Evolutionary conservation across 176 grass and related monocot genomes (phyloP).

Genomic region (Phoenix roebelenii): DNA sequence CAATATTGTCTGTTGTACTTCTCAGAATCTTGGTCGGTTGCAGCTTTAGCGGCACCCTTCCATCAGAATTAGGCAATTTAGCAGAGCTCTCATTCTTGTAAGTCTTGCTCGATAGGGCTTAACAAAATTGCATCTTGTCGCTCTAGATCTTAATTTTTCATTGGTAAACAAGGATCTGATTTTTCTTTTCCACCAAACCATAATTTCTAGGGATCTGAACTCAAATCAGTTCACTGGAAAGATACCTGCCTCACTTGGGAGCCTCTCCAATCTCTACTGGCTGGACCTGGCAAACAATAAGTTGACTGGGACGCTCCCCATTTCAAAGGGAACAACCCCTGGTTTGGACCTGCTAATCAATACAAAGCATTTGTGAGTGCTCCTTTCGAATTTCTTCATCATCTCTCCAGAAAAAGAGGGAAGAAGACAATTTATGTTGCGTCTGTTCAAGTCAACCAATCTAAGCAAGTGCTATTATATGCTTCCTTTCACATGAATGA

Average conservation of each 20-base stretch:
- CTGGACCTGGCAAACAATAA: slow-evolving; percentile 71
- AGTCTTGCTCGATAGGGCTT: slow-evolving; percentile 11
- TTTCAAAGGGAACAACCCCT: slow-evolving; percentile 39
- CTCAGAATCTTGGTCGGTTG: slow-evolving; percentile 78
- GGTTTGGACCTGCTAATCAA: slow-evolving; percentile 56
- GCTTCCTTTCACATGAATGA: slow-evolving; percentile 11
- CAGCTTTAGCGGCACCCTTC: slow-evolving; percentile 55
- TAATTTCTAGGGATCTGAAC: slow-evolving; percentile 53
- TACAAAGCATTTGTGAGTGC: slow-evolving; percentile 61
- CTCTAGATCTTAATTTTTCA: too few relatives aligned
- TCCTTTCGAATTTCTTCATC: not conserved
- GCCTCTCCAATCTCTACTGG: slow-evolving; percentile 59
- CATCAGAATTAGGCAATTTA: slow-evolving; percentile 53
- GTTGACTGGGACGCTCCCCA: slow-evolving; percentile 54
- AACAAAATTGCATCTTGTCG: not conserved
- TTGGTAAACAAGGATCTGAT: too few relatives aligned
- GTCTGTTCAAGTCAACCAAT: not conserved
- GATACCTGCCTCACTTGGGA: slow-evolving; percentile 54
- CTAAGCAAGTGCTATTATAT: not conserved
- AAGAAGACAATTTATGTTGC: not conserved
- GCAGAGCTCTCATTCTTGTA: slow-evolving; percentile 65
- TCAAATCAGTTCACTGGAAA: slow-evolving; percentile 66
- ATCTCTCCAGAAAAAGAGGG: not conserved
- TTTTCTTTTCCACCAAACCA: too few relatives aligned
- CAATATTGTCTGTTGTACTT: slow-evolving; percentile 1